These are phyloP conservation scores for Austroboletus novae-zelandiae DNA, from an alignment of 1,284 basidiomycete genomes.

Conservation along the genomic window DNA sequence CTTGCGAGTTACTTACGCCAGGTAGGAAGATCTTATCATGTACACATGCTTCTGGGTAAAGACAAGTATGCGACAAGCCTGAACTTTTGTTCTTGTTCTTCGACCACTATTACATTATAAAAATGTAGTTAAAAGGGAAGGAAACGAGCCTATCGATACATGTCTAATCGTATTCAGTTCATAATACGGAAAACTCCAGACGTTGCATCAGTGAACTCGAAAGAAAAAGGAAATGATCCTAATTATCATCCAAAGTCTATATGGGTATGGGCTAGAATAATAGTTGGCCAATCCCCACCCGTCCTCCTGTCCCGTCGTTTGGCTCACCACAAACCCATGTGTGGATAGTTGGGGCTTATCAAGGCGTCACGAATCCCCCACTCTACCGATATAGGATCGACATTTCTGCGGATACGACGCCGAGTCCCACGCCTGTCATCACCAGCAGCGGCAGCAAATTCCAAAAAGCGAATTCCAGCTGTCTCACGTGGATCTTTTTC, in stretches of 20 bases:
- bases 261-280: neutral
- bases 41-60: too few relatives aligned
- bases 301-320: neutral
- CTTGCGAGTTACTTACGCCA: neutral
- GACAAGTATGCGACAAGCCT: too few relatives aligned
- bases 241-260: neutral
- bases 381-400: constrained; percentile 43
- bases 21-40: too few relatives aligned
- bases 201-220: too few relatives aligned
- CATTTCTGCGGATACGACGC: constrained; percentile 65
- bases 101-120: too few relatives aligned
- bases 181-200: too few relatives aligned
- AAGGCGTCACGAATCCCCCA: neutral
- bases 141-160: constrained; percentile 3
- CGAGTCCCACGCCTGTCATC: constrained; percentile 54
- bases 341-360: neutral
- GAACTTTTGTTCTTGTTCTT: too few relatives aligned
- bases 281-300: neutral
- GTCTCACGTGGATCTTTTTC: constrained; percentile 72
- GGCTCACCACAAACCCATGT: neutral
- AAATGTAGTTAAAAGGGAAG: neutral
- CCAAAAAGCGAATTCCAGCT: constrained; percentile 69
- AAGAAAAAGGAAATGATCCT: neutral
- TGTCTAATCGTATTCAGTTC: constrained; percentile 7
- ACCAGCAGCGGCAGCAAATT: constrained; percentile 60